These are phyloP conservation scores for Yamadazyma akitaensis DNA, from an alignment of 805 yeast genomes.

Conservation along the genomic window DNA sequence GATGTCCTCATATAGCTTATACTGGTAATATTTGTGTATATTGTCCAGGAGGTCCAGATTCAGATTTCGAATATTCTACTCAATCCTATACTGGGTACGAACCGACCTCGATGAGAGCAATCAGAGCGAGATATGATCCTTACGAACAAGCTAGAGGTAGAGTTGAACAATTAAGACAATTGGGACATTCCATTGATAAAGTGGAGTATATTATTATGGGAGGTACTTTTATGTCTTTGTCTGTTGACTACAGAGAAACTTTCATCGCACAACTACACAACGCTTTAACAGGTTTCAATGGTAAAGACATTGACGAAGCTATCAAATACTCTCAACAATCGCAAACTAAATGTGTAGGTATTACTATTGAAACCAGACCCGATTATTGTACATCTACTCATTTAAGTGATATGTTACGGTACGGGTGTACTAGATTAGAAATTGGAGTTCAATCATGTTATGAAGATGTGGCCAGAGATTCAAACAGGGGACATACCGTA, in stretches of 20 bases:
- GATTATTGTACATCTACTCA: constrained; percentile 97
- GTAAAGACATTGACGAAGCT: constrained; percentile 85
- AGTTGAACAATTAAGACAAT: constrained; percentile 88
- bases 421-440: constrained; percentile 95
- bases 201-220: constrained; percentile 99
- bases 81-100: constrained; percentile 98
- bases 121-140: constrained; percentile 96
- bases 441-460: constrained; percentile 96
- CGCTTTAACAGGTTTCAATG: constrained; percentile 90
- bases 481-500: constrained; percentile 97
- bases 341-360: constrained; percentile 95
- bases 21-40: constrained; percentile 98
- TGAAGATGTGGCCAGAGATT: constrained; percentile 97
- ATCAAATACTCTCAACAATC: constrained; percentile 89
- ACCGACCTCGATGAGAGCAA: constrained; percentile 99
- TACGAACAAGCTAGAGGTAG: constrained; percentile 98
- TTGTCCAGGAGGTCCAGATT: constrained; percentile 99
- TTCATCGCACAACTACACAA: constrained; percentile 90
- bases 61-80: constrained; percentile 96
- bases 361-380: constrained; percentile 96
- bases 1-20: constrained; percentile 98
- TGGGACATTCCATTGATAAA: constrained; percentile 95
- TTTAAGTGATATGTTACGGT: constrained; percentile 88
- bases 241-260: constrained; percentile 82
- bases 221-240: constrained; percentile 96